These are phyloP conservation scores for Gilbertella persicaria DNA, from an alignment of 371 early-diverging fungal species.

Conservation along the genomic window DNA sequence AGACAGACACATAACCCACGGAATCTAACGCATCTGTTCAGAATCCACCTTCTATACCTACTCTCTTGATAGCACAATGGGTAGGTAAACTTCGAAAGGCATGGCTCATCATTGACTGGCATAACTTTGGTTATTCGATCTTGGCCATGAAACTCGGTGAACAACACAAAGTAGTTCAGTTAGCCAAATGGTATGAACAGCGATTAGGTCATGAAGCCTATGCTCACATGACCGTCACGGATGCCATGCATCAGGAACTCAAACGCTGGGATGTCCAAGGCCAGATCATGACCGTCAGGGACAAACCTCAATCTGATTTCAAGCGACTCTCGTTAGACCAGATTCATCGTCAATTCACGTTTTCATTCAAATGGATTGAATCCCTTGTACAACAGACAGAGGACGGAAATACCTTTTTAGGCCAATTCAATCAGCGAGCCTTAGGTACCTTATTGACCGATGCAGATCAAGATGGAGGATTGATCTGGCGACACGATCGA, in stretches of 20 bases:
- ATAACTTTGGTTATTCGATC: slow-evolving; percentile 93
- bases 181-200: slow-evolving; percentile 76
- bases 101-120: slow-evolving; percentile 93
- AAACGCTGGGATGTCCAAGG: slow-evolving; percentile 66
- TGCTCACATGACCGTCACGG: slow-evolving; percentile 87
- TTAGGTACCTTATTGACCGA: slow-evolving; percentile 49
- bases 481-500: slow-evolving; percentile 48
- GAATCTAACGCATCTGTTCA: slow-evolving; percentile 30
- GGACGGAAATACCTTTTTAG: slow-evolving; percentile 14
- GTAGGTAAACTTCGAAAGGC: slow-evolving; percentile 63
- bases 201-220: slow-evolving; percentile 71
- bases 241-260: slow-evolving; percentile 80
- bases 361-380: slow-evolving; percentile 11
- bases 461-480: slow-evolving; percentile 21
- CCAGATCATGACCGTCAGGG: slow-evolving; percentile 67
- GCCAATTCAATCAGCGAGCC: slow-evolving; percentile 9
- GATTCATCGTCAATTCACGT: slow-evolving; percentile 44
- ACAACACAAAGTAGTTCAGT: slow-evolving; percentile 54
- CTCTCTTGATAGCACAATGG: slow-evolving; percentile 74
- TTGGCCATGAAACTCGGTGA: slow-evolving; percentile 74
- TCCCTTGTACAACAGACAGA: slow-evolving; percentile 38
- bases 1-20: not conserved
- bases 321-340: slow-evolving; percentile 54
- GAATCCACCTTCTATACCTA: slow-evolving; percentile 97
- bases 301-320: slow-evolving; percentile 74